Conservation (phyloP, 345 rosid genomes). For the Conringia planisiliqua region DNA sequence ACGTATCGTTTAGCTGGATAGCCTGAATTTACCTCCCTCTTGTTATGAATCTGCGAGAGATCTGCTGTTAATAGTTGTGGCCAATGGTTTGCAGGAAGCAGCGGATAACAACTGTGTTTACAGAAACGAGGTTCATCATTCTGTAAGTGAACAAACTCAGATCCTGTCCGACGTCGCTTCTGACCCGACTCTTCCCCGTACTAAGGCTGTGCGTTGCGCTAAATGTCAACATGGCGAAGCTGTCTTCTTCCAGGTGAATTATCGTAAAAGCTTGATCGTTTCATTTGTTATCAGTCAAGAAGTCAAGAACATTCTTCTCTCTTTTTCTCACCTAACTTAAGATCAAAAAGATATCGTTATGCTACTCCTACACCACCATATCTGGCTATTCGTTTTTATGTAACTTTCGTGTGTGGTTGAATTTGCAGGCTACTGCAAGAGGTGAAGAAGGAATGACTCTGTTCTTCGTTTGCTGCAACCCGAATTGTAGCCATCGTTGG, state of each 20-base stretch:
- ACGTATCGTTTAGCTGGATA: not conserved
- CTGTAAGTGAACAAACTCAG: slow-evolving; percentile 66
- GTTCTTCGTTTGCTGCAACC: slow-evolving; percentile 92
- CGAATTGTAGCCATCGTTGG: slow-evolving; percentile 79
- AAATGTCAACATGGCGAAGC: slow-evolving; percentile 63
- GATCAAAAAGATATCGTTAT: not conserved
- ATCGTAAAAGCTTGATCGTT: not conserved
- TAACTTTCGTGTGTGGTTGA: not conserved
- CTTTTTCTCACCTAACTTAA: not conserved
- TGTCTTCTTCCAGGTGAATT: slow-evolving; percentile 73
- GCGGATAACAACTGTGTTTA: slow-evolving; percentile 70
- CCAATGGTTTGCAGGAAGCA: slow-evolving; percentile 46
- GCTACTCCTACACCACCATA: not conserved
- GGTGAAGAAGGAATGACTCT: slow-evolving; percentile 97
- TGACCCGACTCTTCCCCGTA: slow-evolving; percentile 86
- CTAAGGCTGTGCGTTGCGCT: slow-evolving; percentile 59
- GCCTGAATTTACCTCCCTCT: not conserved
- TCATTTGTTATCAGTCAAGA: not conserved
- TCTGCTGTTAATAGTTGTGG: not conserved
- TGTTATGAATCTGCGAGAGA: not conserved
- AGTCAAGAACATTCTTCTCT: not conserved
- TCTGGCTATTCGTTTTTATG: not conserved
- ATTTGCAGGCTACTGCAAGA: slow-evolving; percentile 69
- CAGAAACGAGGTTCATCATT: slow-evolving; percentile 72
- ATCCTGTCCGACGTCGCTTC: slow-evolving; percentile 72